Evolutionary conservation across 1,284 basidiomycete species (phyloP), one percentile per base, ranked within the genome.

Genomic region (Cryptococcus jaspeensis): DNA sequence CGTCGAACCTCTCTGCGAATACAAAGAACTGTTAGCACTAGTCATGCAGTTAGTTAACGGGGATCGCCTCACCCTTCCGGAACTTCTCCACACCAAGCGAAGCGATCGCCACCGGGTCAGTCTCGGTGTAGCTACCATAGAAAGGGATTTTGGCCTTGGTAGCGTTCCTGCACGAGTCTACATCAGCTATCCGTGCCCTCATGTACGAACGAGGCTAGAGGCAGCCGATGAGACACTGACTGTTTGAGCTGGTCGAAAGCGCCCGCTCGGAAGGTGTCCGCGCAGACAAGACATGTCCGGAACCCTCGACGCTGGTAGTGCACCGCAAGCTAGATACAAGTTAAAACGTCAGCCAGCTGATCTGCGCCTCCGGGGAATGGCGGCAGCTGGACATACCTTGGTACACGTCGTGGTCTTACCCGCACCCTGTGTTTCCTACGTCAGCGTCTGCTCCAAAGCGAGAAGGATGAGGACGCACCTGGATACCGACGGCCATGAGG

Each of bases 381-480:
- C 43, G 44, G 35, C 9, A 9, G 40, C 16, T 8, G 12, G 36
- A 53, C 58, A 35, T 5, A 77, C 74, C 69, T 96, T 95, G 15
- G 93, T 96, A 78, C 94, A 98, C 52, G 93, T 97, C 32, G 95
- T 99, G 3, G 95, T 99, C 82, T 99, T 99, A 47, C 95, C 96
- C 52, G 95, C 95, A 55, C 95, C 95, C 86, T 96, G 71, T 22
- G 13, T 22, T n/a, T 5, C 13, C 57, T 53, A 32, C 35, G 51
- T 58, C 43, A 55, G 49, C 51, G 32, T 38, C 16, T 20, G 22
- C 20, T 28, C 40, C n/a, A 41, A 41, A 18, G 3, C 36, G 8
- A 22, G 6, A 49, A 35, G 47, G 28, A 7, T 5, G 4, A 23
- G 3, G n/a, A 73, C 82, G 56, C 63, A 88, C 90, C 82, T 94